Percentiles rank a stretch among this genome's conserved stretches.
phyloP scores from a whole-genome alignment of 192 early-diverging fungal genomes.

The Jimgerdemannia flammicorona region DNA sequence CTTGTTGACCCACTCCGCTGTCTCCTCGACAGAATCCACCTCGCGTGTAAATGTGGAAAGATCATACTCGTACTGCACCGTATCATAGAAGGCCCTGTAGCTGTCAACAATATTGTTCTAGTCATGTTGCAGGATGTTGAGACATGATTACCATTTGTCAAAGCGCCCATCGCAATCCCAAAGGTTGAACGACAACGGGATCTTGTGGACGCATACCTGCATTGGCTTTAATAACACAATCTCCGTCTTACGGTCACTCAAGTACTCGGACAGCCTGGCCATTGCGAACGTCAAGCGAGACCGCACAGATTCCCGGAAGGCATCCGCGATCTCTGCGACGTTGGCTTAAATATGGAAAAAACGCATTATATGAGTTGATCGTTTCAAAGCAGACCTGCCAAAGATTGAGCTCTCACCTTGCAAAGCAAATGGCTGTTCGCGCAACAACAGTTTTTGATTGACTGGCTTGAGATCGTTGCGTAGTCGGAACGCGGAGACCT shows the following conservation, averaged over 20 bases:
- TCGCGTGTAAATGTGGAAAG: background rate
- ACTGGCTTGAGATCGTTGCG: conserved; percentile 35
- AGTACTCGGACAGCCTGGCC: background rate
- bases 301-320: background rate
- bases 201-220: background rate
- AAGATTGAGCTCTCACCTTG: conserved; percentile 21
- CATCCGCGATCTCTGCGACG: background rate
- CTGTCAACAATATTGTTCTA: background rate
- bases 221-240: background rate
- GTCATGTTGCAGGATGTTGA: background rate
- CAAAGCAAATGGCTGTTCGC: conserved; percentile 46
- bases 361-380: too few relatives aligned
- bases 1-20: background rate
- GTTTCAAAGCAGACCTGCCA: background rate
- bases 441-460: conserved; percentile 32
- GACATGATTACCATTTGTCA: too few relatives aligned
- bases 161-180: too few relatives aligned
- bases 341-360: background rate
- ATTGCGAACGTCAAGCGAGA: conserved; percentile 25
- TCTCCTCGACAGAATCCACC: background rate
- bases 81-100: background rate
- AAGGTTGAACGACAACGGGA: too few relatives aligned
- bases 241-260: background rate
- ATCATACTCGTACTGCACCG: background rate
- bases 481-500: conserved; percentile 46